These are phyloP conservation scores for Botrytis deweyae DNA, from an alignment of 2,329 filamentous ascomycete species.

Conservation along the genomic window DNA sequence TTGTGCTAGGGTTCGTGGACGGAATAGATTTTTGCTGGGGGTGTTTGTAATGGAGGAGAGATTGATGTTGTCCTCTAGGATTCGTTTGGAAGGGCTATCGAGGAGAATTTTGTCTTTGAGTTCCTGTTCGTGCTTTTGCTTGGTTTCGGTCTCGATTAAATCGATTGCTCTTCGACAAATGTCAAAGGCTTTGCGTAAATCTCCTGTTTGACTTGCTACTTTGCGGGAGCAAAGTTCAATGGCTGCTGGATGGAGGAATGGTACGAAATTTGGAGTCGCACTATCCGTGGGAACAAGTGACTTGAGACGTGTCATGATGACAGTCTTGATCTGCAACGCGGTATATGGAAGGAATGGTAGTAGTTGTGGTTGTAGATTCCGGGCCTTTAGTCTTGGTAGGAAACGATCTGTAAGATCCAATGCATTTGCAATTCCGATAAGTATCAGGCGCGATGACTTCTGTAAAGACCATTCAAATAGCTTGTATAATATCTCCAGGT, in stretches of 20 bases:
- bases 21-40: conserved; percentile 39
- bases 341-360: conserved; percentile 93
- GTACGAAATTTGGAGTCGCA: conserved; percentile 60
- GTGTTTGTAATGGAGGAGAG: conserved; percentile 53
- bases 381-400: conserved; percentile 86
- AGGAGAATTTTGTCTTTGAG: conserved; percentile 55
- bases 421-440: conserved; percentile 94
- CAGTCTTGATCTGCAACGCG: conserved; percentile 79
- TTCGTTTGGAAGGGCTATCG: conserved; percentile 69
- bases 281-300: conserved; percentile 63
- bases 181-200: conserved; percentile 92
- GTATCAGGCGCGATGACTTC: conserved; percentile 72
- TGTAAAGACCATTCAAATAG: conserved; percentile 97
- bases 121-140: conserved; percentile 67
- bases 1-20: conserved; percentile 46
- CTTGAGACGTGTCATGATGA: conserved; percentile 81
- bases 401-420: conserved; percentile 94
- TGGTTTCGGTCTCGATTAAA: conserved; percentile 81
- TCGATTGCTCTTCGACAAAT: conserved; percentile 89
- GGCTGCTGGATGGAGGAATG: conserved; percentile 90
- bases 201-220: conserved; percentile 89
- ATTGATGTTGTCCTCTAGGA: conserved; percentile 80
- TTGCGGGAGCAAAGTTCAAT: conserved; percentile 94
- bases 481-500: conserved; percentile 84
- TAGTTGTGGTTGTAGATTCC: conserved; percentile 85